Percentiles rank a stretch among this genome's conserved stretches.
phyloP scores from a whole-genome alignment of 768 basidiomycete species.

The Boletus eberwhitei region DNA sequence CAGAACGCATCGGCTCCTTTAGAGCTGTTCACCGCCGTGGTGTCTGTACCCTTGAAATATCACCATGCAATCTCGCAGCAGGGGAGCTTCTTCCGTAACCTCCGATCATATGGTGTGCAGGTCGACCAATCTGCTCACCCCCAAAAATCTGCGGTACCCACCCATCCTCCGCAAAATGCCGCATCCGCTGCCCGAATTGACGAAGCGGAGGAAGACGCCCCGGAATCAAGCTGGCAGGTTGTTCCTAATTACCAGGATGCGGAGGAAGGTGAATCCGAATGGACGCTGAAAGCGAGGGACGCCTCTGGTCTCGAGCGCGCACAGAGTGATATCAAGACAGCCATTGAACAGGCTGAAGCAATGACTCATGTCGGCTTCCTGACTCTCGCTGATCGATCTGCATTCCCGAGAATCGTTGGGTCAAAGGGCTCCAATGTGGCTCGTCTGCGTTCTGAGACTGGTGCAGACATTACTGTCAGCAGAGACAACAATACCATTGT shows the following conservation, averaged over 20 bases:
- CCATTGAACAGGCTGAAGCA: conserved; percentile 65
- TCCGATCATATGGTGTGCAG: conserved; percentile 78
- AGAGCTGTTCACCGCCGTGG: conserved; percentile 51
- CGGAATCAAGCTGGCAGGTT: conserved; percentile 71
- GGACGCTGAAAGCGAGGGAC: conserved; percentile 83
- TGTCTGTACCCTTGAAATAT: conserved; percentile 82
- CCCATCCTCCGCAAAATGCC: conserved; percentile 45
- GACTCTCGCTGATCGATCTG: conserved; percentile 74
- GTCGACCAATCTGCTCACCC: conserved; percentile 75
- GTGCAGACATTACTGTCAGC: conserved; percentile 89
- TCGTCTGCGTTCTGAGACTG: conserved; percentile 83
- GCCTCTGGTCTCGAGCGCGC: conserved; percentile 75
- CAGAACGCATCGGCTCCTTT: conserved; percentile 44
- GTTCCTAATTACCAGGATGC: conserved; percentile 72
- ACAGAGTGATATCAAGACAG: conserved; percentile 59
- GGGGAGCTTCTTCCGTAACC: conserved; percentile 79
- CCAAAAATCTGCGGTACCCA: conserved; percentile 55
- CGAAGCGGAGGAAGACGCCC: conserved; percentile 46
- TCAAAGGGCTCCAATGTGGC: conserved; percentile 87
- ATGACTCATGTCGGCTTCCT: conserved; percentile 84
- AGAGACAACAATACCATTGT: conserved; percentile 85
- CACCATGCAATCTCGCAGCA: conserved; percentile 85
- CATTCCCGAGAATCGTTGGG: conserved; percentile 93
- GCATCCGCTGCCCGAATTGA: conserved; percentile 79
- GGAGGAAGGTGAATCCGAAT: conserved; percentile 80